Base-by-base conservation (phyloP, 192 early-diverging fungal genomes). In the Backusella liffmaniae region DNA sequence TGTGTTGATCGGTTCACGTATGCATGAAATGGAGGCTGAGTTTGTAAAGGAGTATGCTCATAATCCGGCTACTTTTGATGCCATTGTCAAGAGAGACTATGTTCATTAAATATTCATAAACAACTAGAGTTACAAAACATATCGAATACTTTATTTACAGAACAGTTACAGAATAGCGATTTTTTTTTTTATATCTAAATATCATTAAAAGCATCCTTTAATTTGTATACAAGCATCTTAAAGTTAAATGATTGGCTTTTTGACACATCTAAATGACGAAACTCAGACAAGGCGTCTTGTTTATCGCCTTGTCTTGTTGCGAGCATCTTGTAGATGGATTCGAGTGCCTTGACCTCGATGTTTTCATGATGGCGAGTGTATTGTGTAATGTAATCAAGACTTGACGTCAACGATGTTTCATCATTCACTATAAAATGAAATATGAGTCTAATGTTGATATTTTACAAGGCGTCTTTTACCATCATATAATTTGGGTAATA, bases 11-110 rank as follows among this genome's bases (percentile, higher is more conserved):
- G 98, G 98, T 29, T 86, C 84, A 59, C 85, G 88, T 71, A 94
- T 99, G 92, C 98, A 99, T 80, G 86, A 93, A 72, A 88, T 99
- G 82, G 98, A 99, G 81, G 92, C 92, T 18, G 95, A 98, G 59
- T 88, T 95, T 73, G 83, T 99, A 72, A 86, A 90, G 69, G 87
- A 86, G 36, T 93, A 91, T 85, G 95, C 95, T 9, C 82, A 93
- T 44, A 86, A 93, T 74, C 80, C 83, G n/a, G 83, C 83, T 23
- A 78, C 73, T 13, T 91, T 95, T 75, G 89, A 93, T 76, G 82
- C 79, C 49, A 84, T 93, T 75, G 86, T 91, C 30, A 88, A 89
- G 82, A 81, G 29, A 29, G 70, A 71, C 18, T 71, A 71, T 41
- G 70, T 71, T 71, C 70, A 71, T 32, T 71, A 71, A 32, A 67